phyloP scores from a whole-genome alignment of 2,329 filamentous ascomycete genomes.

The Trichophyton benhamiae region DNA sequence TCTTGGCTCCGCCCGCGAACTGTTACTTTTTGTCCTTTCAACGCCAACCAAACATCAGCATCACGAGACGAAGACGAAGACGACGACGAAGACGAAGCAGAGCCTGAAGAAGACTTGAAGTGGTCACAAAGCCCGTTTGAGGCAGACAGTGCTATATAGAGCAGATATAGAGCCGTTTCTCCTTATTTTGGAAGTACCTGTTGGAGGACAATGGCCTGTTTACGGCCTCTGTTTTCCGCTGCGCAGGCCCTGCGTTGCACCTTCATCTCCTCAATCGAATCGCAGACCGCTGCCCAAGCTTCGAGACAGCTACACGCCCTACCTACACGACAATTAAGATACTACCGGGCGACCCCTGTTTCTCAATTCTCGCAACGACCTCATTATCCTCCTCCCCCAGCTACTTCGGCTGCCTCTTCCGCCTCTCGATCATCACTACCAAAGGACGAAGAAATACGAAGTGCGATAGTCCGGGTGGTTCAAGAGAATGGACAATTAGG shows the following conservation, averaged over 20 bases:
- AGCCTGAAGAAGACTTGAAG: too few relatives aligned
- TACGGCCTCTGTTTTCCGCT: constrained; percentile 9
- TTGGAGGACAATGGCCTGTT: constrained; percentile 5
- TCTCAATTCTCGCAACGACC: not conserved
- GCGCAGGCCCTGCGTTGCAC: constrained; percentile 10
- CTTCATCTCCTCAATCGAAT: constrained; percentile 3
- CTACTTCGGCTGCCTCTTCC: not conserved
- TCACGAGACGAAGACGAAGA: too few relatives aligned
- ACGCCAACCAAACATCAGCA: not conserved
- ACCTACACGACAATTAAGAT: constrained; percentile 1
- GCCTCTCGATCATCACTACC: not conserved
- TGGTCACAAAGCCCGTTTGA: too few relatives aligned
- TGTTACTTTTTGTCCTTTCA: not conserved
- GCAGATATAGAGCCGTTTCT: not conserved
- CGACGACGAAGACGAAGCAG: too few relatives aligned
- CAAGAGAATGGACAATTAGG: constrained; percentile 19
- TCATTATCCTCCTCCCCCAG: not conserved
- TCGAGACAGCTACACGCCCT: not conserved
- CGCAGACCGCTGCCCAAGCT: not conserved
- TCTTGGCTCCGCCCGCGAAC: not conserved
- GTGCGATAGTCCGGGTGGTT: not conserved
- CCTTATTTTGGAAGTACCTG: not conserved
- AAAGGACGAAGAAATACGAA: not conserved
- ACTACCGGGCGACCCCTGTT: not conserved
- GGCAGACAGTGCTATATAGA: not conserved